phyloP scores from a whole-genome alignment of 176 grass and related monocot species.

The Musa acuminata region DNA sequence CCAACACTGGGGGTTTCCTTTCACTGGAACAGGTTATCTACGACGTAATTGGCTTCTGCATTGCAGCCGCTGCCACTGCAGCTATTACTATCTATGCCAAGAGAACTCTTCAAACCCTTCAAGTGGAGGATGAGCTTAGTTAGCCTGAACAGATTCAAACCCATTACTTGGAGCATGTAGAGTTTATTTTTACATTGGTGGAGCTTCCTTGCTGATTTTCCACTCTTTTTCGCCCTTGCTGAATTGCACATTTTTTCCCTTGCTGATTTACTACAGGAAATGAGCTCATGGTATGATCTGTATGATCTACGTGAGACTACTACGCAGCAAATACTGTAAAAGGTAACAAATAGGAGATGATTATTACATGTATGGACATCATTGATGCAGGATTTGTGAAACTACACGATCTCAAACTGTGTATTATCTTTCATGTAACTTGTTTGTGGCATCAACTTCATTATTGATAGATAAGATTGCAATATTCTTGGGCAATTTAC shows the following conservation, averaged over 20 bases:
- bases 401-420: no score
- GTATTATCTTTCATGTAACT: no score
- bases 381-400: not conserved
- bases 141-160: constrained; percentile 8
- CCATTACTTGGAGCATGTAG: not conserved
- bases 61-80: constrained; percentile 74
- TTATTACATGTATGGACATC: not conserved
- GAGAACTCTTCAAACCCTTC: constrained; percentile 77
- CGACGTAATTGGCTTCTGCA: constrained; percentile 61
- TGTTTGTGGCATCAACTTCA: no score
- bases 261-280: no score
- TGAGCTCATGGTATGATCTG: no score
- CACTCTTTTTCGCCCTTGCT: not conserved
- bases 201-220: not conserved
- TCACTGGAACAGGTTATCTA: constrained; percentile 85
- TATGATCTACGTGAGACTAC: no score
- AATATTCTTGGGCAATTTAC: no score
- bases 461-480: no score
- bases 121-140: constrained; percentile 66
- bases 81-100: constrained; percentile 94
- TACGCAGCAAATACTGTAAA: not conserved
- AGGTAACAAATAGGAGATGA: not conserved
- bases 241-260: no score
- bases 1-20: constrained; percentile 66
- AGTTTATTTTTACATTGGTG: not conserved